Evolutionary conservation across 2,329 filamentous ascomycete genomes (phyloP), one percentile per base, ranked within the genome.

Genomic region (Coleophoma eucalyptorum): DNA sequence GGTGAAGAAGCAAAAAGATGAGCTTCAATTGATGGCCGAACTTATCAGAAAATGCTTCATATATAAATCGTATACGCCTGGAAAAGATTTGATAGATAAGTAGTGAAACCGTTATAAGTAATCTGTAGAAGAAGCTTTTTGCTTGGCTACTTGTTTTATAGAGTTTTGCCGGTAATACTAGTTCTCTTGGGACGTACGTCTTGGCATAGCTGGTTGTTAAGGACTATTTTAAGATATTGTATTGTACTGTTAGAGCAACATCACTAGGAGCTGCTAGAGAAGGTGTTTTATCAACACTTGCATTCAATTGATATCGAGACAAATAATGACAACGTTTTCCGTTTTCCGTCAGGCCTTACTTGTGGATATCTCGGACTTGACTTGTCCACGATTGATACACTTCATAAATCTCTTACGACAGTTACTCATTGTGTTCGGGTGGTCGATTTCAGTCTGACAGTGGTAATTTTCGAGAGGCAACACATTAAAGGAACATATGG

Each of bases 161-260:
- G 41, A 26, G 20, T 5, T 20, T 43, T 20, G 26, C 41, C 10
- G 41, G 41, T 1, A 77, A 78, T 0, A 88, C 85, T 0, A 85
- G 85, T 1, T 84, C 83, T 2, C 70, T 88, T 0, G 85, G 85
- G 2, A 73, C 80, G 0, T 82, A 86, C 56, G 68, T 85, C 1
- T 70, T 82, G 2, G 75, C 78, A 4, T 76, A 81, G n/a, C 74
- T 89, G 13, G 76, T 79, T 2, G 70, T 74, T 2, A 72, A 79
- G n/a, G 73, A 79, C 11, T 77, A 79, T 18, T 71, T 89, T 32
- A 66, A 69, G 32, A 67, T 67, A 6, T 67, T 83, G 2, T 81
- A 78, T 67, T 76, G 75, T 50, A 69, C 81, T 2, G 74, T 81
- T 5, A 72, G 79, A 31, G 76, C 76, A 2, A 58, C 53, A 7